Conservation (phyloP, 140 eudicot genomes). For the Erigeron philadelphicus region DNA sequence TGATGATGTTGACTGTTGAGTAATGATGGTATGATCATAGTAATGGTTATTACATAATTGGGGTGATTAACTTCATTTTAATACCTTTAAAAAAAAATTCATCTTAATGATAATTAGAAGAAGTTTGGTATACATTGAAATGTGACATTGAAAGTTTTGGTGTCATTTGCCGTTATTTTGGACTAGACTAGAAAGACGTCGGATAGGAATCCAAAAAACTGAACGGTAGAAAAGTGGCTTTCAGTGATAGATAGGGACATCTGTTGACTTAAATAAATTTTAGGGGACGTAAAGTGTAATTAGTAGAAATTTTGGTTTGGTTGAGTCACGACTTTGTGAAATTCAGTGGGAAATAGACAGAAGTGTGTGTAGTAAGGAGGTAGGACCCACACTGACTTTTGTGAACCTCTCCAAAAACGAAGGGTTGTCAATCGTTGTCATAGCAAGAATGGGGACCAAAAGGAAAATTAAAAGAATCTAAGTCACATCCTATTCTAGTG, state of each 20-base stretch:
- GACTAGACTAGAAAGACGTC: neutral
- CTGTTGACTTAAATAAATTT: slow-evolving; percentile 4
- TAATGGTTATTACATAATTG: too few species aligned
- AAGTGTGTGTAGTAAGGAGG: slow-evolving; percentile 21
- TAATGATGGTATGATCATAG: too few species aligned
- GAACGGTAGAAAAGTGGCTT: neutral
- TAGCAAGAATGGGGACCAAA: slow-evolving; percentile 35
- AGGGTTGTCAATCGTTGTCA: slow-evolving; percentile 39
- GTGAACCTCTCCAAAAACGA: slow-evolving; percentile 40
- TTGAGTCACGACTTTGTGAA: slow-evolving; percentile 38
- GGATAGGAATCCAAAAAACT: neutral
- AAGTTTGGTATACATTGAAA: too few species aligned
- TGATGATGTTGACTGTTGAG: too few species aligned
- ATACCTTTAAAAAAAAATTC: too few species aligned
- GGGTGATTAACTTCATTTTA: too few species aligned
- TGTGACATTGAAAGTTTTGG: too few species aligned
- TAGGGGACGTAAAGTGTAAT: slow-evolving; percentile 23
- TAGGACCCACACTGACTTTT: slow-evolving; percentile 39
- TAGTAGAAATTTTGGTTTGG: slow-evolving; percentile 20
- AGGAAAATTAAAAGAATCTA: slow-evolving; percentile 31
- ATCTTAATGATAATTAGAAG: too few species aligned
- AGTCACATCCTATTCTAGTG: slow-evolving; percentile 15
- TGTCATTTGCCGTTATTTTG: neutral
- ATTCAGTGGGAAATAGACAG: slow-evolving; percentile 42
- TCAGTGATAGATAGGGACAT: neutral